Conservation (phyloP, 2,329 filamentous ascomycete species). For the Aspergillus sp. region DNA sequence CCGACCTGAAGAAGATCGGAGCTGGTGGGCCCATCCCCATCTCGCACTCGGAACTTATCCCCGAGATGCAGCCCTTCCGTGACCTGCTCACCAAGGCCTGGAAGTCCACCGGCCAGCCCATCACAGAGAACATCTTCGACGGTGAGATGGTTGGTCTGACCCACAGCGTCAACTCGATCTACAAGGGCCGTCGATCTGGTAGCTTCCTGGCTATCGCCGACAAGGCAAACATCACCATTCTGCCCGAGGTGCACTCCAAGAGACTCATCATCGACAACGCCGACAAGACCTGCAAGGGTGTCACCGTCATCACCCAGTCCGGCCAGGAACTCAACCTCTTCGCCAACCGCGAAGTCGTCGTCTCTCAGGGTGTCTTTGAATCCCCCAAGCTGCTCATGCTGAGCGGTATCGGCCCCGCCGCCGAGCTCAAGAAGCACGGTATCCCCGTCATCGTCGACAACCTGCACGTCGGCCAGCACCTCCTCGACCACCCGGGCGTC, state of each 20-base stretch:
- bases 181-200: constrained; percentile 56
- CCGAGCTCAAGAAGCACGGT: constrained; percentile 37
- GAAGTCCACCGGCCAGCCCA: constrained; percentile 51
- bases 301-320: constrained; percentile 46
- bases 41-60: constrained; percentile 55
- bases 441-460: constrained; percentile 34
- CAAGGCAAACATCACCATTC: constrained; percentile 57
- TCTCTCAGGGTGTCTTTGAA: constrained; percentile 54
- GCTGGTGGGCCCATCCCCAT: constrained; percentile 54
- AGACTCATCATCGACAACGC: constrained; percentile 53
- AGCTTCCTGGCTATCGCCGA: constrained; percentile 53
- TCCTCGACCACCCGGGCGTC: constrained; percentile 42
- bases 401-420: constrained; percentile 47
- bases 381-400: constrained; percentile 54
- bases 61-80: constrained; percentile 53
- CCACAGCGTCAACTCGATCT: constrained; percentile 57
- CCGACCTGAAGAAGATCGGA: constrained; percentile 54
- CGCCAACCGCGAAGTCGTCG: constrained; percentile 50
- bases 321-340: constrained; percentile 48
- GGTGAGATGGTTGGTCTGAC: constrained; percentile 56
- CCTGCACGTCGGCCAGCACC: constrained; percentile 31
- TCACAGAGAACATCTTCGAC: constrained; percentile 57
- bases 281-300: constrained; percentile 44
- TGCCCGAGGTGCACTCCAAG: constrained; percentile 52
- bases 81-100: constrained; percentile 50